phyloP scores from a whole-genome alignment of 2,329 filamentous ascomycete species.

The Neurospora sp. region DNA sequence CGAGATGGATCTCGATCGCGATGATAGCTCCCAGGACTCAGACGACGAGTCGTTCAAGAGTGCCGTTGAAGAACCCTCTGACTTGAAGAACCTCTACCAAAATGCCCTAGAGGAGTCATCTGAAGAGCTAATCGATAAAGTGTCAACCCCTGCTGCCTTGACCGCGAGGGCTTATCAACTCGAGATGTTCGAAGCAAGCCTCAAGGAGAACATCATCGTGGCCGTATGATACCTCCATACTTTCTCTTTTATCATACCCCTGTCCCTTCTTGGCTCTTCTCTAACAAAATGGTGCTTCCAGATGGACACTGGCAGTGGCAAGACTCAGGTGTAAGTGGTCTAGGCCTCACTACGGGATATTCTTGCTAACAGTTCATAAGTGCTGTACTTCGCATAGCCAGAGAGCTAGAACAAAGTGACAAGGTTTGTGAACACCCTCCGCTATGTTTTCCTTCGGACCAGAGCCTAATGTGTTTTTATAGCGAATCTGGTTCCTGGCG shows the following conservation, averaged over 20 bases:
- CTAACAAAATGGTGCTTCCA: constrained; percentile 21
- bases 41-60: constrained; percentile 2
- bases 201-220: constrained; percentile 61
- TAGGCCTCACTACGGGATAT: neutral
- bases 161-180: constrained; percentile 55
- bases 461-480: neutral
- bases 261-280: neutral
- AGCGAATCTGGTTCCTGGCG: constrained; percentile 64
- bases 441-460: constrained; percentile 11
- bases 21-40: constrained; percentile 8
- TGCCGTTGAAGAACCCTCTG: constrained; percentile 1
- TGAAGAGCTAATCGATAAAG: constrained; percentile 6
- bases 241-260: neutral
- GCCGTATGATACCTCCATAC: constrained; percentile 34
- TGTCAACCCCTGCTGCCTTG: constrained; percentile 21
- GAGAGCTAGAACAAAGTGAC: constrained; percentile 47
- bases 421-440: constrained; percentile 36
- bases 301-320: constrained; percentile 76
- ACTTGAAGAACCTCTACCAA: neutral
- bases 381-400: constrained; percentile 56
- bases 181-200: constrained; percentile 65
- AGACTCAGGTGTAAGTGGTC: constrained; percentile 59
- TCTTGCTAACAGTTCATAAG: constrained; percentile 28
- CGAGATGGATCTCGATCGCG: constrained; percentile 4
- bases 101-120: neutral